Base-by-base conservation (phyloP, 441 rosid species). In the Populus tomentosa region DNA sequence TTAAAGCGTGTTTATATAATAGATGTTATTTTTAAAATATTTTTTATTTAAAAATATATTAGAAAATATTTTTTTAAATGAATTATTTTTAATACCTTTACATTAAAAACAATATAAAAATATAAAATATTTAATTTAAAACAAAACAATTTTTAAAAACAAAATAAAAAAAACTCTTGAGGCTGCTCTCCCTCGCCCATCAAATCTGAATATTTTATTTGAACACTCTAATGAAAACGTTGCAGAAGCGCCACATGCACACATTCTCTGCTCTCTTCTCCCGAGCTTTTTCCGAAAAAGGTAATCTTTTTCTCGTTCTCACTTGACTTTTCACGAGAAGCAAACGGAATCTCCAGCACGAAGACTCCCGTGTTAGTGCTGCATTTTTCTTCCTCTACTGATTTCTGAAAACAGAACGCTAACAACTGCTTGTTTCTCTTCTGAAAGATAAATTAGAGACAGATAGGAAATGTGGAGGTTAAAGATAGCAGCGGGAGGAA, bases 401-500 rank as follows among this genome's bases (percentile, higher is more conserved):
- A 53, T 53, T 16, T 53, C 61, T 53, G 61, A 53, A 53, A 53
- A 53, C 7, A 53, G 61, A 53, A 53, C 61, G 61, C 61, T 53
- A 53, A 53, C 21, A 53, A 1, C 21, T 16, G 61, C 61, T 6
- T 16, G 1, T 5, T 18, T 6, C 61, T 18, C 61, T 53, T 53
- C 61, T 53, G 61, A 53, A 53, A 53, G n/a, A 53, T 53, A 53
- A 53, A 53, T 53, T 53, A 53, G 61, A 53, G 8, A 5, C 7
- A 53, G 61, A 53, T 53, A 53, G 61, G 23, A 32, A 80, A 90
- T 90, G 97, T 90, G 97, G 94, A 88, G 81, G 83, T 82, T 93
- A 77, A 95, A 87, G 87, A 82, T 91, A 72, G 95, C 94, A 1
- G 94, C 91, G 70, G 97, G 93, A 77, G 90, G 85, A 46, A 86